phyloP scores from a whole-genome alignment of 352 stramenopile genomes.

The Pythium rhizo-oryzae region DNA sequence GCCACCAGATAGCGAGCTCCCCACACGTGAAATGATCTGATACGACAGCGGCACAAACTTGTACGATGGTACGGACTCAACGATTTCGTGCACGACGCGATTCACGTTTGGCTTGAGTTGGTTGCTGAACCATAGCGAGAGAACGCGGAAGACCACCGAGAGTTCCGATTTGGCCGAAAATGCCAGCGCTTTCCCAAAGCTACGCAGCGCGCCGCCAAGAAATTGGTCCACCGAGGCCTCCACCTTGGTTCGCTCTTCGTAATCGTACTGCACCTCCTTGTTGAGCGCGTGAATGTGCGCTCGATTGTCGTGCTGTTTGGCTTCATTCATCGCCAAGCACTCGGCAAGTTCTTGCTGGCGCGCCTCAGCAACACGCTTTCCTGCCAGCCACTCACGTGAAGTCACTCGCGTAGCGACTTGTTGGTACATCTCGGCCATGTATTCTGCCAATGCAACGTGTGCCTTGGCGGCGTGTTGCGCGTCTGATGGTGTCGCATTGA shows the following conservation, averaged over 20 bases:
- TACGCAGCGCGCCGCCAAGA: constrained; percentile 83
- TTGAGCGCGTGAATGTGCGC: constrained; percentile 71
- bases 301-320: constrained; percentile 65
- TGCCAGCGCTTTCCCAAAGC: constrained; percentile 73
- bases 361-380: constrained; percentile 76
- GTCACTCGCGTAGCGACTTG: constrained; percentile 83
- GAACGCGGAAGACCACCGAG: constrained; percentile 91
- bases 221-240: constrained; percentile 88
- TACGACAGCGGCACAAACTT: constrained; percentile 97
- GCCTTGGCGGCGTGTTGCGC: constrained; percentile 66
- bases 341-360: constrained; percentile 62
- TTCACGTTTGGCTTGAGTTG: constrained; percentile 75
- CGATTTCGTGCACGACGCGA: constrained; percentile 81
- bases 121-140: constrained; percentile 96
- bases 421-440: constrained; percentile 92
- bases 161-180: constrained; percentile 75
- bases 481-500: constrained; percentile 32
- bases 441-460: constrained; percentile 88
- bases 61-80: constrained; percentile 91
- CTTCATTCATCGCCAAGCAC: constrained; percentile 59
- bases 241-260: constrained; percentile 85
- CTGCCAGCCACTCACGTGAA: constrained; percentile 90
- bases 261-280: constrained; percentile 90
- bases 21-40: constrained; percentile 97
- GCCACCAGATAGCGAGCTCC: constrained; percentile 32